Conservation (phyloP, 1,139 yeast genomes). For the Nakaseomyces glabratus region DNA sequence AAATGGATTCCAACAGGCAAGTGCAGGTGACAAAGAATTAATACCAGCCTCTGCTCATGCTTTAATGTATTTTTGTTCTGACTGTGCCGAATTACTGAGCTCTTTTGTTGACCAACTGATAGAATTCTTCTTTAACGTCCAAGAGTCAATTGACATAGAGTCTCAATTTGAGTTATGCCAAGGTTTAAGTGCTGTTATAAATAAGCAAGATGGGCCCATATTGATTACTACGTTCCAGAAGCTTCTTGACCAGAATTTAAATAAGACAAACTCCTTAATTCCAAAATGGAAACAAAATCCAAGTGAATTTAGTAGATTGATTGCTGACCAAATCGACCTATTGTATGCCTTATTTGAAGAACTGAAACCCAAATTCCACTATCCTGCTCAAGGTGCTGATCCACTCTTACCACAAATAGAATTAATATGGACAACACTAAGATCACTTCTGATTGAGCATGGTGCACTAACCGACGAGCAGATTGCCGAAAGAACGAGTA, state of each 20-base stretch:
- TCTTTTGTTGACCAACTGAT: conserved; percentile 69
- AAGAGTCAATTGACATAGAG: conserved; percentile 47
- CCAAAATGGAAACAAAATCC: conserved; percentile 24
- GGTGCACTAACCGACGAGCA: conserved; percentile 20
- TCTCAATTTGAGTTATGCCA: conserved; percentile 76
- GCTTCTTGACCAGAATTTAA: conserved; percentile 62
- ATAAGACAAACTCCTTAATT: conserved; percentile 34
- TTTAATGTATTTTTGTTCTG: conserved; percentile 88
- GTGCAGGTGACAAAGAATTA: conserved; percentile 36
- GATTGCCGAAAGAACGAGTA: conserved; percentile 58
- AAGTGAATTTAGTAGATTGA: conserved; percentile 34
- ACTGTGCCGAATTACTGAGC: conserved; percentile 64
- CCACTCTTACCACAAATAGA: conserved; percentile 26
- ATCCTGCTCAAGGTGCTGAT: conserved; percentile 26
- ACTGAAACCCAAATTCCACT: conserved; percentile 38
- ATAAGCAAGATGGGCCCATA: conserved; percentile 42
- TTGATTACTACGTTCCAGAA: conserved; percentile 41
- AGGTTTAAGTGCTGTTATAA: conserved; percentile 80
- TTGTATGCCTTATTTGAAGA: conserved; percentile 62
- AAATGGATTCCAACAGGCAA: conserved; percentile 50
- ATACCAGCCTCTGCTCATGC: conserved; percentile 88
- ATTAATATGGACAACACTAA: conserved; percentile 23
- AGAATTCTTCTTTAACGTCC: conserved; percentile 61
- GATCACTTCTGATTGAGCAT: conserved; percentile 18
- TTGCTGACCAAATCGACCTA: conserved; percentile 73